Base-by-base conservation (phyloP, 2,329 filamentous ascomycete genomes). In the Colletotrichum sp. region DNA sequence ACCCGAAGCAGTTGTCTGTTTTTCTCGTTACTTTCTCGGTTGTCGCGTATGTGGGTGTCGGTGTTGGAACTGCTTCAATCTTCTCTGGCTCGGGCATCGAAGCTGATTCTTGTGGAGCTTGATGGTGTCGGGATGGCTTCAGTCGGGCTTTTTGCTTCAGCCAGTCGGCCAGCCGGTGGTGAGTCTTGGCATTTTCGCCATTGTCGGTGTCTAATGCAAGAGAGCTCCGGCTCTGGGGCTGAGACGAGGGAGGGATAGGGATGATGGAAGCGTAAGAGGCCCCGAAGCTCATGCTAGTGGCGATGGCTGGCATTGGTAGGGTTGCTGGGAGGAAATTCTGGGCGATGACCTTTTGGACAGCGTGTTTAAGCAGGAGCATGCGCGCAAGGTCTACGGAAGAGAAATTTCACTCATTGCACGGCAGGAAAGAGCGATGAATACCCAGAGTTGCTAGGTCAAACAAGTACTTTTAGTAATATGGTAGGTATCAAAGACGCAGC, bases 401-500 rank as follows among this genome's bases (percentile, higher is more conserved):
- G 52, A n/a, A 16, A 8, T 7, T 61, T 61, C 16, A 32, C 8
- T 30, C 16, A 61, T n/a, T 30, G 57, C 9, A 61, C 7, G 59
- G 30, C 44, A 13, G 59, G 30, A 32, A 63, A 22, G 59, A 63
- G 59, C 30, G n/a, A 22, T 22, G 19, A 22, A 30, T n/a, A 1
- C 13, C 9, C 19, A 32, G n/a, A 30, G 27, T 2, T 34, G 30
- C 7, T 36, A 29, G 39, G 25, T 65, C 27, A 68, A 64, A 64
- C 55, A 73, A 36, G 22, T 76, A 39, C 64, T 76, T 76, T 76
- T 69, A 30, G 55, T 73, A 69, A 73, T 32, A 64, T 69, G 63
- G 64, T 68, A 76, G 69, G 72, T 72, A 72, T 75, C 73, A 76
- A 68, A 27, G 63, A 64, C 44, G 70, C 57, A 19, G 59, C 39